Evolutionary conservation across 805 yeast genomes (phyloP), one percentile per base, ranked within the genome.

Genomic region (Wickerhamomyces subpelliculosus): DNA sequence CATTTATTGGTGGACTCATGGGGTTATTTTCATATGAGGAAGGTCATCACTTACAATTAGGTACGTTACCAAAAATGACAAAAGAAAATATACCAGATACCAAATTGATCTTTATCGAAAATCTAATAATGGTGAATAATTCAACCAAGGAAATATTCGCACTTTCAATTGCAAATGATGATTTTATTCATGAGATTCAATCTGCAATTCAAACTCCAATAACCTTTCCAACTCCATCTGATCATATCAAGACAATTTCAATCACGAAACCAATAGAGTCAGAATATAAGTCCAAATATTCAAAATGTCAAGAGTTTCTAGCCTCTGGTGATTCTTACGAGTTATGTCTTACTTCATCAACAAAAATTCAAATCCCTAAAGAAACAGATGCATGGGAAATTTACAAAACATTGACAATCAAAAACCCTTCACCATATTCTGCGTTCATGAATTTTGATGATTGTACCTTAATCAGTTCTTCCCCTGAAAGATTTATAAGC

Each of bases 371-470:
- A 6, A 65, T 85, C 13, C 78, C 81, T 0, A 43, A 59, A 6
- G 45, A 57, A 8, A 51, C 79, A 10, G 47, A 67, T 3, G 71
- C 95, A 0, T 93, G 97, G 96, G 75, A 73, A 14, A 68, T 90
- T 4, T 93, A 87, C 63, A 81, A 84, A 52, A 71, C 78, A 1
- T 64, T 93, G 38, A 76, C 85, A 0, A 51, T 61, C 12, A 72
- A 70, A 39, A 93, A 94, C 54, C 97, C 98, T 4, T 85, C 97
- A 0, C 98, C 99, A 2, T 90, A 84, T 56, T 79, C 96, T 3
- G 80, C 93, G 38, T 93, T 64, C 54, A 67, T 93, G 67, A 70
- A 78, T 35, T 84, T 90, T 50, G 83, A 80, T 43, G 72, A 73
- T 21, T 48, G 58, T 22, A 40, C 60, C 5, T 62, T 93, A 24